Percentiles rank a stretch among this genome's conserved stretches.
Evolutionary conservation across 306 rosid genomes (phyloP).

Genomic region (Inga oerstediana): DNA sequence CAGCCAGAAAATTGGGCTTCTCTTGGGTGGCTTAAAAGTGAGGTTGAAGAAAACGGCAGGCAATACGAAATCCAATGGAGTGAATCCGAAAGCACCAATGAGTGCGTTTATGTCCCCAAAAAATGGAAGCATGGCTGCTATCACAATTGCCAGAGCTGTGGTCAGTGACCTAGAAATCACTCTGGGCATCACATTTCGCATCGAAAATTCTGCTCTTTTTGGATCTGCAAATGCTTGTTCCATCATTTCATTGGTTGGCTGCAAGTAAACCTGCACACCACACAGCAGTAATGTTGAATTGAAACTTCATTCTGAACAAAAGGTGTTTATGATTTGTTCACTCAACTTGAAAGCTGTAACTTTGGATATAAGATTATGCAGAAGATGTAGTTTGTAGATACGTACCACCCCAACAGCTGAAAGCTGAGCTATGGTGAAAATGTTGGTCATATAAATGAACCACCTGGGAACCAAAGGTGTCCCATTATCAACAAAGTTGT

Average conservation of each 20-base stretch:
- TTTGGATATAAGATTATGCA: too few relatives aligned
- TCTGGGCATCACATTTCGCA: constrained; percentile 71
- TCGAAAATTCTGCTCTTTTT: constrained; percentile 47
- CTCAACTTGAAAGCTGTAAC: not conserved
- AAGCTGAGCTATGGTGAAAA: constrained; percentile 67
- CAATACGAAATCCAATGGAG: constrained; percentile 79
- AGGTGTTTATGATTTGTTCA: not conserved
- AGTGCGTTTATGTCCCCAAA: constrained; percentile 75
- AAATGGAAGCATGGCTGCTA: constrained; percentile 90
- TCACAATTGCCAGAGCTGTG: constrained; percentile 43
- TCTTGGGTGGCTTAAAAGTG: constrained; percentile 76
- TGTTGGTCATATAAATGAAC: constrained; percentile 67
- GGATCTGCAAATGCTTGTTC: constrained; percentile 64
- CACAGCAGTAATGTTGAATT: not conserved
- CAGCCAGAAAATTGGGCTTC: constrained; percentile 55
- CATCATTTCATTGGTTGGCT: constrained; percentile 73
- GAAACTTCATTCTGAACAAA: not conserved
- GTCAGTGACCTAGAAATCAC: constrained; percentile 55
- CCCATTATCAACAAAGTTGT: constrained; percentile 60
- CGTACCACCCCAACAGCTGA: constrained; percentile 77
- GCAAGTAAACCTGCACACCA: constrained; percentile 65
- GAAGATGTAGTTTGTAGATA: not conserved
- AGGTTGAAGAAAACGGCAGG: constrained; percentile 69
- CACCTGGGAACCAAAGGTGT: constrained; percentile 63
- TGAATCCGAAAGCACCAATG: constrained; percentile 85